Percentiles rank a stretch among this genome's conserved stretches.
Conservation (phyloP, 2,329 filamentous ascomycete species). For the Ceratocystis colombiana region DNA sequence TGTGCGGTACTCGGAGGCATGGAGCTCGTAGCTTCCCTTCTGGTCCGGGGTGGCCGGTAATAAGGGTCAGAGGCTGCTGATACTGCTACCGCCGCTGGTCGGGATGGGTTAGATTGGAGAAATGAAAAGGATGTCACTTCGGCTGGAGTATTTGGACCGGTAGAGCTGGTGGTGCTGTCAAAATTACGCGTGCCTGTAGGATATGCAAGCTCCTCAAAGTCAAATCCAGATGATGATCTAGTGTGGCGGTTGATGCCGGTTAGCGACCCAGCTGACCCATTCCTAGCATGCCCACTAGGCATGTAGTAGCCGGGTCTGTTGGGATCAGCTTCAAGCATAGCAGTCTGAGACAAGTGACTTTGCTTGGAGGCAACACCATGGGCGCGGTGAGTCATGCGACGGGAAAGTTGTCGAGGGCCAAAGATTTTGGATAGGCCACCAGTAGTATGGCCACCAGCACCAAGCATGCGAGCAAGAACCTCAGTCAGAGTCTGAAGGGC, state of each 20-base stretch:
- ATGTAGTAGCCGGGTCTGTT: conserved; percentile 51
- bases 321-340: conserved; percentile 63
- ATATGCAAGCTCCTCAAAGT: conserved; percentile 40
- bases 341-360: conserved; percentile 72
- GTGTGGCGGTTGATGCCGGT: conserved; percentile 34
- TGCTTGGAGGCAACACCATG: conserved; percentile 52
- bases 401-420: conserved; percentile 77
- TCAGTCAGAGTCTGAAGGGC: conserved; percentile 84
- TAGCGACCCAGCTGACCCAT: conserved; percentile 52
- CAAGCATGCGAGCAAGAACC: conserved; percentile 69
- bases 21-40: conserved; percentile 48
- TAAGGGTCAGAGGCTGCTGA: conserved; percentile 61
- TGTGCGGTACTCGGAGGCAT: not conserved
- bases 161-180: conserved; percentile 50
- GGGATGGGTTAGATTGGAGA: conserved; percentile 44
- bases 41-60: conserved; percentile 71
- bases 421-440: conserved; percentile 86
- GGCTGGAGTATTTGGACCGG: conserved; percentile 62
- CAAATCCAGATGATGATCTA: conserved; percentile 47
- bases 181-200: conserved; percentile 38
- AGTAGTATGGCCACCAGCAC: conserved; percentile 69
- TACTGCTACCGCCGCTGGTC: conserved; percentile 39
- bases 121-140: conserved; percentile 65
- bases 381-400: conserved; percentile 51
- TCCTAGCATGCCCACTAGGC: conserved; percentile 46